Conservation (phyloP, 441 rosid genomes). For the Euphorbia celastroides region DNA sequence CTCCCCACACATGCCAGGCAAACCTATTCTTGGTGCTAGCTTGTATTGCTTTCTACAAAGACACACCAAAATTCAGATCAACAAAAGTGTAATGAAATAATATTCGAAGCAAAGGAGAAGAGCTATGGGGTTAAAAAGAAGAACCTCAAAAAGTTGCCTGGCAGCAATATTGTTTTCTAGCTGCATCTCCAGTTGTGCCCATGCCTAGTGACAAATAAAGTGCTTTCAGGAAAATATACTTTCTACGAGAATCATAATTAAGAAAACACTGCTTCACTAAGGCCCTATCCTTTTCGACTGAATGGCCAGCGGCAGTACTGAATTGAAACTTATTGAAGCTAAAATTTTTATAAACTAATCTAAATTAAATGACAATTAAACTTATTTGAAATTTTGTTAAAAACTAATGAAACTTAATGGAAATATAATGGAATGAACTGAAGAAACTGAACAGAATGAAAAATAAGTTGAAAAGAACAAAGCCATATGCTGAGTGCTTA, state of each 20-base stretch:
- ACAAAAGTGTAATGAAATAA: background rate
- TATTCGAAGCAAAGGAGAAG: background rate
- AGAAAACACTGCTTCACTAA: background rate
- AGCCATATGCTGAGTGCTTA: slow-evolving; percentile 51
- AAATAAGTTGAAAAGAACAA: too few species aligned
- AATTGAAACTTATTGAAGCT: too few species aligned
- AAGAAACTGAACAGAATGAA: too few species aligned
- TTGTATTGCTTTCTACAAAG: slow-evolving; percentile 74
- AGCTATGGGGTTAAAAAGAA: slow-evolving; percentile 10
- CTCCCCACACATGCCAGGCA: slow-evolving; percentile 96
- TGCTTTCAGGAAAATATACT: slow-evolving; percentile 16
- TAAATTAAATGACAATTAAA: too few species aligned
- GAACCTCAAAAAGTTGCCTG: slow-evolving; percentile 79
- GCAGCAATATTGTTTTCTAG: slow-evolving; percentile 72
- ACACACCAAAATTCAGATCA: background rate
- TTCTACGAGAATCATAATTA: background rate
- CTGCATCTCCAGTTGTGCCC: slow-evolving; percentile 93
- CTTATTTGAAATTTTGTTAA: too few species aligned
- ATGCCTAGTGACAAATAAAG: slow-evolving; percentile 48
- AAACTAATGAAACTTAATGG: too few species aligned
- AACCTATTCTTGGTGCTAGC: slow-evolving; percentile 96
- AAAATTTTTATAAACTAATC: too few species aligned
- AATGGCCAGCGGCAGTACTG: too few species aligned
- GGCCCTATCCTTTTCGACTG: too few species aligned
- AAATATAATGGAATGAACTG: too few species aligned